These are phyloP conservation scores for Dissophora globulifera DNA, from an alignment of 192 early-diverging fungal species.

Conservation along the genomic window DNA sequence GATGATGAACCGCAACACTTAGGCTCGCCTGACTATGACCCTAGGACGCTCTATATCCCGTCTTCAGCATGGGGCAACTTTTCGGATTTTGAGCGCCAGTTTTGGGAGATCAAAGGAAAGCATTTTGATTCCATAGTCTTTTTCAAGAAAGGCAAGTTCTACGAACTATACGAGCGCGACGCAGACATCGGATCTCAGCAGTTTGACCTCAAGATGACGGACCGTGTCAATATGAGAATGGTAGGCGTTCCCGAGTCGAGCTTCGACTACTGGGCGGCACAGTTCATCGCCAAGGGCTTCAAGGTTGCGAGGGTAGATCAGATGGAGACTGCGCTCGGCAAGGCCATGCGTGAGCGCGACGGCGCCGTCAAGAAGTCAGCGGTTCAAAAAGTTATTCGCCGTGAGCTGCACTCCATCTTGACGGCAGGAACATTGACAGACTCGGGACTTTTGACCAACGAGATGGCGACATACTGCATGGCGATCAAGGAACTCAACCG, in stretches of 20 bases:
- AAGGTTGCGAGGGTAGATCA: conserved; percentile 98
- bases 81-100: conserved; percentile 97
- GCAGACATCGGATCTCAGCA: conserved; percentile 95
- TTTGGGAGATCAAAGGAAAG: conserved; percentile 97
- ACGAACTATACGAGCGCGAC: conserved; percentile 98
- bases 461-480: conserved; percentile 97
- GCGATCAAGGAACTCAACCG: conserved; percentile 77
- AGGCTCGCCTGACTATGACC: conserved; percentile 88
- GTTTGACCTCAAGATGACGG: conserved; percentile 96
- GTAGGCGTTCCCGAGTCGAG: conserved; percentile 94
- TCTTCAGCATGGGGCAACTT: conserved; percentile 82
- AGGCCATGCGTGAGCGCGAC: conserved; percentile 84
- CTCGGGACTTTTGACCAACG: conserved; percentile 83
- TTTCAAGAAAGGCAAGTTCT: conserved; percentile 99
- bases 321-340: conserved; percentile 94
- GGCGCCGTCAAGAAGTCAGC: conserved; percentile 12
- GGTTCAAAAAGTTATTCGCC: conserved; percentile 74
- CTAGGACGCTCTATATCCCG: conserved; percentile 90
- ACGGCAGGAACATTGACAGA: conserved; percentile 95
- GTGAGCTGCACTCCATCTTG: conserved; percentile 87
- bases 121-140: conserved; percentile 94
- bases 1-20: too few relatives aligned
- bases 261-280: conserved; percentile 95
- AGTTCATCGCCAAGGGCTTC: conserved; percentile 93
- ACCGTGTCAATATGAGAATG: conserved; percentile 99